Percentiles rank a stretch among this genome's conserved stretches.
These are phyloP conservation scores for Saturnispora diversa DNA, from an alignment of 805 yeast species.

Conservation along the genomic window DNA sequence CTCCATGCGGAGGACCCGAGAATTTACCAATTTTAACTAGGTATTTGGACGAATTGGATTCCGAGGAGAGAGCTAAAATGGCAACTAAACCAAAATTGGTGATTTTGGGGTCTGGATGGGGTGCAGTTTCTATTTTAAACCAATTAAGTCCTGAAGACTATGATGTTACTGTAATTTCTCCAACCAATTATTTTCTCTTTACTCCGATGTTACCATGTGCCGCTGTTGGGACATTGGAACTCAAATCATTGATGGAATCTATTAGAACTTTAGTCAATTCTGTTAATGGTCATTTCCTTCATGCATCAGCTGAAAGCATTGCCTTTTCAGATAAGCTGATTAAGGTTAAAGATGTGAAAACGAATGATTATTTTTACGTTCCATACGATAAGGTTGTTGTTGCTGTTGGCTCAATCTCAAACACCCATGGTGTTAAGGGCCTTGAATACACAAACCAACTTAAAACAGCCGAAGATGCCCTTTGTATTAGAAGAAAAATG, in stretches of 20 bases:
- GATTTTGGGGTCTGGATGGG: constrained; percentile 90
- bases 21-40: constrained; percentile 53
- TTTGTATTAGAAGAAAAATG: constrained; percentile 67
- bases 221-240: constrained; percentile 88
- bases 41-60: constrained; percentile 51
- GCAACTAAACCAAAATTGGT: constrained; percentile 63
- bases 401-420: constrained; percentile 92
- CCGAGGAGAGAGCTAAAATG: constrained; percentile 37
- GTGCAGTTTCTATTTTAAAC: constrained; percentile 76
- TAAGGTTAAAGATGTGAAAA: constrained; percentile 44
- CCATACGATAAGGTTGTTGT: constrained; percentile 77
- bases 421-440: constrained; percentile 93
- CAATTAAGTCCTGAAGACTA: constrained; percentile 76
- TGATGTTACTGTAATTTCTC: constrained; percentile 84
- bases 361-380: constrained; percentile 38
- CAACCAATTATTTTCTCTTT: constrained; percentile 90
- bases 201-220: constrained; percentile 91
- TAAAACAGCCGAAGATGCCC: constrained; percentile 85
- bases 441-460: constrained; percentile 82
- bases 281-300: constrained; percentile 73
- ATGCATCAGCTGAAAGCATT: constrained; percentile 80
- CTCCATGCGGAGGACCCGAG: constrained; percentile 61
- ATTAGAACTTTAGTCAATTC: constrained; percentile 75
- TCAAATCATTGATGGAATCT: constrained; percentile 88
- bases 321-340: constrained; percentile 63